A percentile compares a stretch with the other conserved stretches of the same genome.
Conservation (phyloP, 75 land plant genomes). For the Gnetum montanum region DNA sequence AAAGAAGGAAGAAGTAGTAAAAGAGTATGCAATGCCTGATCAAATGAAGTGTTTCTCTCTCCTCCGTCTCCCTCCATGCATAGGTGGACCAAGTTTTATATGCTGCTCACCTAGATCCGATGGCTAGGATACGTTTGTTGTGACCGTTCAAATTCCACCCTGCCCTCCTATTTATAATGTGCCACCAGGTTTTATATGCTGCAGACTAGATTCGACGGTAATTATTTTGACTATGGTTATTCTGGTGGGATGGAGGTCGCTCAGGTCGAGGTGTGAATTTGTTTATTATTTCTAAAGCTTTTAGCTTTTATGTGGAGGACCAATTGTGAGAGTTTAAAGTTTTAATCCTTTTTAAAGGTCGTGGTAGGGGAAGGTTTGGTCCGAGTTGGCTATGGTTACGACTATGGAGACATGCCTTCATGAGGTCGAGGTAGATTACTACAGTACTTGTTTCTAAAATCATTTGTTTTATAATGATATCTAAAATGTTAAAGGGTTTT, state of each 20-base stretch:
- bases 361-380: constrained; percentile 12
- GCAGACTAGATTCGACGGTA: no score
- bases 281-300: not conserved
- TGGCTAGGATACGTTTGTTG: no score
- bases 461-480: not conserved
- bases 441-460: not conserved
- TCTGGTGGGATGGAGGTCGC: not conserved
- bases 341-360: not conserved
- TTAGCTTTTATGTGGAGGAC: not conserved
- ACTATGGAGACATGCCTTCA: not conserved
- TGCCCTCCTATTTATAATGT: no score
- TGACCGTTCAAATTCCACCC: no score
- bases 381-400: not conserved
- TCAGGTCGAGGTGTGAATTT: constrained; percentile 1
- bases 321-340: not conserved
- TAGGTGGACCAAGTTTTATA: no score
- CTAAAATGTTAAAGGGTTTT: not conserved
- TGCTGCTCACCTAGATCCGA: no score
- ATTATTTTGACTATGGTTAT: constrained; percentile 4
- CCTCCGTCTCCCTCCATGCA: no score
- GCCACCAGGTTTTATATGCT: no score
- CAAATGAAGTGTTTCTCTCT: no score
- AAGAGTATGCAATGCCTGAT: no score
- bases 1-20: no score
- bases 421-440: constrained; percentile 5